Percentiles rank a stretch among this genome's conserved stretches.
phyloP scores from a whole-genome alignment of 2,329 filamentous ascomycete species.

The Arthrinium puccinioides region DNA sequence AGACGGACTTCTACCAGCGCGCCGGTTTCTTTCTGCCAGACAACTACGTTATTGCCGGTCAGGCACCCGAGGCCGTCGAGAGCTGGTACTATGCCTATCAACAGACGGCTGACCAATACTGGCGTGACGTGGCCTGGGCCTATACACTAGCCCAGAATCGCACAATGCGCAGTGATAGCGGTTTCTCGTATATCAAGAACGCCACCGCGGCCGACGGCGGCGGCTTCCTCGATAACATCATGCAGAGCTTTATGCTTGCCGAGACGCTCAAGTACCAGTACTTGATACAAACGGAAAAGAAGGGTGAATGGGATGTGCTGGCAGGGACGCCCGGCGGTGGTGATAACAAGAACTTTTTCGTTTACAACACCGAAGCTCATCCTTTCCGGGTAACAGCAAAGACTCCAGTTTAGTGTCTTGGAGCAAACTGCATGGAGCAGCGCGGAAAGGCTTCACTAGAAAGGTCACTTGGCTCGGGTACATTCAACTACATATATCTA shows the following conservation, averaged over 20 bases:
- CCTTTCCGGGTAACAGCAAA: slow-evolving; percentile 19
- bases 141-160: slow-evolving; percentile 3
- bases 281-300: slow-evolving; percentile 24
- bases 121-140: slow-evolving; percentile 29
- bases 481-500: too few species aligned
- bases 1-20: slow-evolving; percentile 2
- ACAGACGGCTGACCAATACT: slow-evolving; percentile 16
- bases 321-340: slow-evolving; percentile 59
- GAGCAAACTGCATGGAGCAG: too few species aligned
- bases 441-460: too few species aligned
- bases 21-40: neutral
- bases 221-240: neutral
- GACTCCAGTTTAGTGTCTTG: neutral
- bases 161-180: neutral
- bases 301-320: slow-evolving; percentile 1
- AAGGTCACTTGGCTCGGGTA: too few species aligned
- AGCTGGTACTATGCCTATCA: slow-evolving; percentile 13
- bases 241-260: slow-evolving; percentile 58
- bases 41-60: neutral
- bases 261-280: slow-evolving; percentile 77
- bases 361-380: slow-evolving; percentile 50
- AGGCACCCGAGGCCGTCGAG: slow-evolving; percentile 14
- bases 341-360: slow-evolving; percentile 60
- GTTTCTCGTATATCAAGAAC: slow-evolving; percentile 24
- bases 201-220: neutral